Evolutionary conservation across 352 stramenopile genomes (phyloP).

Genomic region (Lagenidium sp.): DNA sequence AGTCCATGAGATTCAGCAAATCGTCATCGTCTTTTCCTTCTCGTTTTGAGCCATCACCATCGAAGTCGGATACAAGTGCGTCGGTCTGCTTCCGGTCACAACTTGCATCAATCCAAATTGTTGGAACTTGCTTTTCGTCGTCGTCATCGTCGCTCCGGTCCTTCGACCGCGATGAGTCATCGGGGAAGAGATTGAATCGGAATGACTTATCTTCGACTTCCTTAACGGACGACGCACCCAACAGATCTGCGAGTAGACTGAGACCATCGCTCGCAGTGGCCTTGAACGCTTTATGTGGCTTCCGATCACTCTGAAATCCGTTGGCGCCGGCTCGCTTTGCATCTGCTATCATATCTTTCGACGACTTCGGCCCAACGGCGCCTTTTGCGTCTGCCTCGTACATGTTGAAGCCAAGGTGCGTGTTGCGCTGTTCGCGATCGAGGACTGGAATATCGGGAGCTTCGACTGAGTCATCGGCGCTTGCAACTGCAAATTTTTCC

Average conservation of each 20-base stretch:
- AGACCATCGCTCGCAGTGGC: constrained; percentile 71
- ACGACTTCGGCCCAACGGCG: constrained; percentile 15
- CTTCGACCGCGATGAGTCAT: constrained; percentile 26
- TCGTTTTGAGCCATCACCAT: constrained; percentile 25
- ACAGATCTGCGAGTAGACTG: constrained; percentile 78
- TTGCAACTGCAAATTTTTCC: constrained; percentile 52
- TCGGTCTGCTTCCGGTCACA: constrained; percentile 60
- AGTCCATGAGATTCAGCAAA: constrained; percentile 86
- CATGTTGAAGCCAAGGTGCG: constrained; percentile 74
- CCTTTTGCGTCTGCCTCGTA: constrained; percentile 71
- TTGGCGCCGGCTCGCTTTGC: constrained; percentile 39
- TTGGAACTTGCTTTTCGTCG: constrained; percentile 52
- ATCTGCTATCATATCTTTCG: constrained; percentile 50
- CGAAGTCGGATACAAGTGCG: constrained; percentile 50
- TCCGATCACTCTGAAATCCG: constrained; percentile 14
- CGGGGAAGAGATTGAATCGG: constrained; percentile 74
- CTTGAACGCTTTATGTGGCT: constrained; percentile 61
- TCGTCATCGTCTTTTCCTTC: constrained; percentile 53
- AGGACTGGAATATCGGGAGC: constrained; percentile 41
- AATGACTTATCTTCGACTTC: constrained; percentile 49
- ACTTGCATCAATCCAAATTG: constrained; percentile 73
- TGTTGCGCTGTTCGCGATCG: constrained; percentile 46
- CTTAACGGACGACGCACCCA: constrained; percentile 47
- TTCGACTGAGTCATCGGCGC: constrained; percentile 34
- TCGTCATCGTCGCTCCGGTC: constrained; percentile 33